These are phyloP conservation scores for Cutaneotrichosporon cutaneum DNA, from an alignment of 1,284 basidiomycete species.

Conservation along the genomic window DNA sequence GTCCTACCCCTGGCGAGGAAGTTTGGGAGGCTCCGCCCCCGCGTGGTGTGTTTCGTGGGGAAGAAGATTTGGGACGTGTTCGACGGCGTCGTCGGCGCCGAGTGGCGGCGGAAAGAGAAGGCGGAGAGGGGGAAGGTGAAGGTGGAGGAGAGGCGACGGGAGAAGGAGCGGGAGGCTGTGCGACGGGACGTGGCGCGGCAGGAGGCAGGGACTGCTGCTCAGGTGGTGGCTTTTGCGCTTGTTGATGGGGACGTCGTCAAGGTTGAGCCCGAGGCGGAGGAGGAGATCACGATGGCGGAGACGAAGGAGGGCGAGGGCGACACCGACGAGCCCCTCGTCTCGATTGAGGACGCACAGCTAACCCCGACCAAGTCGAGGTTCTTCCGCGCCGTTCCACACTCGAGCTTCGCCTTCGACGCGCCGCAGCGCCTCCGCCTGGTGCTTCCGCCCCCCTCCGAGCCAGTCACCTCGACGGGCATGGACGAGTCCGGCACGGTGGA, in stretches of 20 bases:
- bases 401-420: constrained; percentile 6
- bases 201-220: too few relatives aligned
- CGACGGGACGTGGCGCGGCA: not conserved
- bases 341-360: not conserved
- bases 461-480: too few relatives aligned
- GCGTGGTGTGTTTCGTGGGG: constrained; percentile 69
- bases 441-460: not conserved
- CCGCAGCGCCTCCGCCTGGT: constrained; percentile 14
- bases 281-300: not conserved
- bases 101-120: not conserved
- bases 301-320: not conserved
- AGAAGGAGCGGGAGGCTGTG: not conserved
- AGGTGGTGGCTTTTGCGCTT: not conserved
- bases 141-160: not conserved
- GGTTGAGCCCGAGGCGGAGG: not conserved
- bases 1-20: constrained; percentile 62
- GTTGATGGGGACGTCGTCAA: not conserved
- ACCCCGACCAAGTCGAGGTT: not conserved
- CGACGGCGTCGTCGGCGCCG: constrained; percentile 46
- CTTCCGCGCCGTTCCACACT: constrained; percentile 3
- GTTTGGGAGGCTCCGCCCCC: constrained; percentile 59
- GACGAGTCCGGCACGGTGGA: not conserved
- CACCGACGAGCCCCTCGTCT: not conserved
- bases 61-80: constrained; percentile 65
- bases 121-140: not conserved